Evolutionary conservation across 371 early-diverging fungal species (phyloP), one percentile per base, ranked within the genome.

Genomic region (Mucor saturninus): DNA sequence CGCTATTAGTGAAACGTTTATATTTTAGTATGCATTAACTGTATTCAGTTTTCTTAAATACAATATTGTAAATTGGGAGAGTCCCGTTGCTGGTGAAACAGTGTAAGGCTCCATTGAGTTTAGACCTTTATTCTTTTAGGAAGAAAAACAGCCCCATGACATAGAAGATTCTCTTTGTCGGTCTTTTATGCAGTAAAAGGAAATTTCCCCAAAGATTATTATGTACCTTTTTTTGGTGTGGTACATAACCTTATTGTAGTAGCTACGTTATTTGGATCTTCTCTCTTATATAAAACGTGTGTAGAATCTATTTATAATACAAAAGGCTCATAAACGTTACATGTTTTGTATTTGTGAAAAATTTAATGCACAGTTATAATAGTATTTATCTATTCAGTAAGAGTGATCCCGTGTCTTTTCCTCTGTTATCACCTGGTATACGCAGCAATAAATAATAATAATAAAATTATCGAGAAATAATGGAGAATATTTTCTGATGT

Each of bases 291-390:
- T 21, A 46, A 46, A 46, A 46, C 46, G 46, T 46, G n/a, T 46
- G 21, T 26, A 46, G 35, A 46, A 46, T 46, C 46, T 46, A 46
- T 46, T 46, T 46, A 46, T 46, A 46, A 46, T 46, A 46, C 46
- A 46, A 8, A 21, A 21, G 15, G 21, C 35, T 35, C 4, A 46
- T 46, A 46, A 21, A 21, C 46, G 46, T 46, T 46, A 46, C 46
- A 46, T 46, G 21, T 46, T 46, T 46, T 46, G n/a, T 46, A 21
- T 46, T 21, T 46, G 46, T 46, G 21, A 4, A 46, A 46, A 21
- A 21, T 46, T 3, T 15, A 15, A 45, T 45, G 46, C 46, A 46
- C 21, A 46, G 21, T 21, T 46, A 5, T 46, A 46, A 46, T 46
- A 46, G 3, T 4, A 21, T 43, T n/a, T n/a, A 21, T 46, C 21